These are phyloP conservation scores for Purshia tridentata DNA, from an alignment of 306 rosid species.

Conservation along the genomic window DNA sequence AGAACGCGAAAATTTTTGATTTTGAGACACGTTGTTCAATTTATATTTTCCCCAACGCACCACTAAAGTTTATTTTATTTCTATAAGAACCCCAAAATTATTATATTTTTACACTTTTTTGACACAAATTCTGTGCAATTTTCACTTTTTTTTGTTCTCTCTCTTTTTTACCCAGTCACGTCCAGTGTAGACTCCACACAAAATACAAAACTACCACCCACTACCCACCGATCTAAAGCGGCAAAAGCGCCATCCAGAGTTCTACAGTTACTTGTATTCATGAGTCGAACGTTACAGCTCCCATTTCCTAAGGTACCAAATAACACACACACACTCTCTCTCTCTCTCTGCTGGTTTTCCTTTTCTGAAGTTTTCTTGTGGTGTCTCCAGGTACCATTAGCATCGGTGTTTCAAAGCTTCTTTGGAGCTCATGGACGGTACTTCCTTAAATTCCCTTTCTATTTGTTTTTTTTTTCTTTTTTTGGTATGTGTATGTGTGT, in stretches of 20 bases:
- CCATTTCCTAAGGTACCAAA: constrained; percentile 3
- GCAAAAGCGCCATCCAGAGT: not conserved
- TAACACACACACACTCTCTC: not conserved
- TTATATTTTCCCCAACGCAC: constrained; percentile 6
- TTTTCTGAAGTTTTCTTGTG: not conserved
- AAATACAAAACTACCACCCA: not conserved
- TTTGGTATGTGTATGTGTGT: not conserved
- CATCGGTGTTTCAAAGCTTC: constrained; percentile 29
- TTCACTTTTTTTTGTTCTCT: not conserved
- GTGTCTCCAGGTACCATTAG: constrained; percentile 30
- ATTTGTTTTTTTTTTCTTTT: not conserved
- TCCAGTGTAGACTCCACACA: not conserved
- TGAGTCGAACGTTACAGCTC: constrained; percentile 10
- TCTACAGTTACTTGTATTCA: not conserved
- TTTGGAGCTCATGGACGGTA: constrained; percentile 51
- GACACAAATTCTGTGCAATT: not conserved
- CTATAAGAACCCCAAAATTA: not conserved
- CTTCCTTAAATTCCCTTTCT: not conserved
- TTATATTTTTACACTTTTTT: not conserved
- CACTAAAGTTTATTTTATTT: not conserved
- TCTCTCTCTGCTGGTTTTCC: not conserved
- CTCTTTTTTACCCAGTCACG: not conserved
- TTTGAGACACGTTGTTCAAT: not conserved
- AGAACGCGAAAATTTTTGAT: not conserved
- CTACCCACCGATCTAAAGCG: not conserved